These are phyloP conservation scores for Aspergillus uvarum DNA, from an alignment of 2,329 filamentous ascomycete species.

Conservation along the genomic window DNA sequence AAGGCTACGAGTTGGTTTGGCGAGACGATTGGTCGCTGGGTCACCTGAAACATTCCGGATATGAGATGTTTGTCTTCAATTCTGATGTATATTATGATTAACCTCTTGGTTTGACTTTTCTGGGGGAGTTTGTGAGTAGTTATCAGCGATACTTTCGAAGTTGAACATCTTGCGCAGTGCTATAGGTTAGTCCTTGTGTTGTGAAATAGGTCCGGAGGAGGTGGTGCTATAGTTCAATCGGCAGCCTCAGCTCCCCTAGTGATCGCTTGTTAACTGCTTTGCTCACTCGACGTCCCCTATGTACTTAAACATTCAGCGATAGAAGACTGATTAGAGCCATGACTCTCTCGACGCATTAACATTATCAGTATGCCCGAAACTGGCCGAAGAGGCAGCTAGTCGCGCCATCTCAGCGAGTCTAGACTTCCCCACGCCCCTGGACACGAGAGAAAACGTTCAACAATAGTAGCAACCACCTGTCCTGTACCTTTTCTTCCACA, in stretches of 20 bases:
- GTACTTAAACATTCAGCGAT: no score
- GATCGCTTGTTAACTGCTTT: neutral
- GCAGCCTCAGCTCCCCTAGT: neutral
- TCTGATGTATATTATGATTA: slow-evolving; percentile 18
- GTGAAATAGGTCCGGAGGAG: neutral
- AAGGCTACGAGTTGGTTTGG: slow-evolving; percentile 45
- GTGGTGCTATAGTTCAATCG: neutral
- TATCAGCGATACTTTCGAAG: neutral
- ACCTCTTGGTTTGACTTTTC: neutral
- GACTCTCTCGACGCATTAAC: no score
- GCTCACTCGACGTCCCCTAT: no score
- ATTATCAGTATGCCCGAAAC: neutral
- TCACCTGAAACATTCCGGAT: slow-evolving; percentile 28
- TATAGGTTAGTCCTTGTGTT: neutral
- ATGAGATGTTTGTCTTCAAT: slow-evolving; percentile 3
- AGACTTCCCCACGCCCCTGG: neutral
- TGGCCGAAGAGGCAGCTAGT: neutral
- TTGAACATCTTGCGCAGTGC: neutral
- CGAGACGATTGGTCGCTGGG: slow-evolving; percentile 44
- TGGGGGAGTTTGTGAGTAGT: neutral
- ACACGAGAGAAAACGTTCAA: neutral
- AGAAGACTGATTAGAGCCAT: no score
- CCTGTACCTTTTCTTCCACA: no score
- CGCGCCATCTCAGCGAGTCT: no score
- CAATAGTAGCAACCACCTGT: neutral